Conservation (phyloP, 768 basidiomycete genomes). For the Lactarius vividus region DNA sequence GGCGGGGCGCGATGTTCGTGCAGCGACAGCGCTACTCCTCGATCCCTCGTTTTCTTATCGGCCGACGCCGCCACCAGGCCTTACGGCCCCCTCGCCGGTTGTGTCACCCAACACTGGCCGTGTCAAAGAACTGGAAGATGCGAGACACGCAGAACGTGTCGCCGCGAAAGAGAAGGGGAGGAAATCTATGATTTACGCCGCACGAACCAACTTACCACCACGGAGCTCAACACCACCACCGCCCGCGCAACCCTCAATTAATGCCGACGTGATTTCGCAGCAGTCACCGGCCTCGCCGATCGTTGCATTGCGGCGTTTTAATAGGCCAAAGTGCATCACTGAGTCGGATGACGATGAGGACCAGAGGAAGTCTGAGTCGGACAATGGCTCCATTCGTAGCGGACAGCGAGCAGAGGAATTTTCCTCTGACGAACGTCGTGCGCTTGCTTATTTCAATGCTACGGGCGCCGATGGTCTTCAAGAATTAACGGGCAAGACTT, state of each 20-base stretch:
- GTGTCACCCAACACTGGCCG: slow-evolving; percentile 49
- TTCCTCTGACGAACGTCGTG: slow-evolving; percentile 45
- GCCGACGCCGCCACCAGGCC: slow-evolving; percentile 21
- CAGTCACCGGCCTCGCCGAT: slow-evolving; percentile 45
- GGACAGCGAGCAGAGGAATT: slow-evolving; percentile 37
- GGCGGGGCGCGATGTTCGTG: slow-evolving; percentile 57
- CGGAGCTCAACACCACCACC: slow-evolving; percentile 40
- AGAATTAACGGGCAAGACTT: slow-evolving; percentile 65
- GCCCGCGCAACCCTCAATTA: slow-evolving; percentile 37
- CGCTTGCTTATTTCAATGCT: slow-evolving; percentile 68
- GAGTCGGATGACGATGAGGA: slow-evolving; percentile 67
- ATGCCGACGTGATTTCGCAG: slow-evolving; percentile 40
- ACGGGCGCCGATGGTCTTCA: slow-evolving; percentile 61
- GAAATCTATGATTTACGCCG: slow-evolving; percentile 80
- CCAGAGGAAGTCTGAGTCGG: slow-evolving; percentile 54
- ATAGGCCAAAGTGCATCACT: slow-evolving; percentile 57
- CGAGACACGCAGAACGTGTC: slow-evolving; percentile 60
- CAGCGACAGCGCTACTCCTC: slow-evolving; percentile 55
- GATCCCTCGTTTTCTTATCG: slow-evolving; percentile 48
- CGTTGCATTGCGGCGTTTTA: slow-evolving; percentile 42
- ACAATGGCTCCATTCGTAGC: slow-evolving; percentile 40
- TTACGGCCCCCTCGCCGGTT: slow-evolving; percentile 18
- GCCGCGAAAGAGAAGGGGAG: slow-evolving; percentile 74
- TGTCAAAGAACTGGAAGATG: slow-evolving; percentile 71
- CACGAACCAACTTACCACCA: slow-evolving; percentile 48